These are phyloP conservation scores for Kuraishia floccosa DNA, from an alignment of 805 yeast species.

Conservation along the genomic window DNA sequence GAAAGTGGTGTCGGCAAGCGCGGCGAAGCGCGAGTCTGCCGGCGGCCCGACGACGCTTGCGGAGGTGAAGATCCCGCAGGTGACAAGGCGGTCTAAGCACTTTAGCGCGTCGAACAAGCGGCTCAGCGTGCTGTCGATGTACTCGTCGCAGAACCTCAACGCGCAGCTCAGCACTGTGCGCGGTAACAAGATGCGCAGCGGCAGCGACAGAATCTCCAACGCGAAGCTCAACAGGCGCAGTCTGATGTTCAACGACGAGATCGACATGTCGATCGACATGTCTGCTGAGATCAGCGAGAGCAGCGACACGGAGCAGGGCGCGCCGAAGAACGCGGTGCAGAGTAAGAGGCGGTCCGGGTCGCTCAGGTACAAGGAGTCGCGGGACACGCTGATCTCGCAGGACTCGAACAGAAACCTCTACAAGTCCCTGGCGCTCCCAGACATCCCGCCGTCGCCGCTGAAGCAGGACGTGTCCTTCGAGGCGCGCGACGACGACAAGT, in stretches of 20 bases:
- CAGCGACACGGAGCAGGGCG: constrained; percentile 8
- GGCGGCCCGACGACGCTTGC: constrained; percentile 36
- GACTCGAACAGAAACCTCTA: constrained; percentile 24
- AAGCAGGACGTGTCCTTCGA: constrained; percentile 11
- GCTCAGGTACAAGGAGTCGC: constrained; percentile 14
- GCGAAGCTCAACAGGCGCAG: not conserved
- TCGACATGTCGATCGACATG: constrained; percentile 10
- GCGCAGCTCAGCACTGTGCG: constrained; percentile 1
- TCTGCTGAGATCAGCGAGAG: not conserved
- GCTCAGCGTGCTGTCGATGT: constrained; percentile 59
- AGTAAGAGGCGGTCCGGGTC: constrained; percentile 18
- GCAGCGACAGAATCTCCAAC: not conserved
- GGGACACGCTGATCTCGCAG: constrained; percentile 31
- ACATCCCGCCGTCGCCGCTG: constrained; percentile 26
- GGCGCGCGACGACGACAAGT: constrained; percentile 4
- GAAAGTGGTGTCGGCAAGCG: constrained; percentile 9
- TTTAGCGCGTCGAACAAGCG: constrained; percentile 56
- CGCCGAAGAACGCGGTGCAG: constrained; percentile 13
- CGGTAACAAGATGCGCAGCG: too few relatives aligned
- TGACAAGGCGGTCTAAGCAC: constrained; percentile 54
- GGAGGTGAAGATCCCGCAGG: constrained; percentile 59
- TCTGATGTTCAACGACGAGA: constrained; percentile 10
- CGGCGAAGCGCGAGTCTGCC: constrained; percentile 8
- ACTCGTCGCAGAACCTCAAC: constrained; percentile 51
- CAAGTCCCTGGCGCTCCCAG: constrained; percentile 38